Evolutionary conservation across 2,329 filamentous ascomycete species (phyloP), one percentile per base, ranked within the genome.

Genomic region (Periconia macrospinosa): DNA sequence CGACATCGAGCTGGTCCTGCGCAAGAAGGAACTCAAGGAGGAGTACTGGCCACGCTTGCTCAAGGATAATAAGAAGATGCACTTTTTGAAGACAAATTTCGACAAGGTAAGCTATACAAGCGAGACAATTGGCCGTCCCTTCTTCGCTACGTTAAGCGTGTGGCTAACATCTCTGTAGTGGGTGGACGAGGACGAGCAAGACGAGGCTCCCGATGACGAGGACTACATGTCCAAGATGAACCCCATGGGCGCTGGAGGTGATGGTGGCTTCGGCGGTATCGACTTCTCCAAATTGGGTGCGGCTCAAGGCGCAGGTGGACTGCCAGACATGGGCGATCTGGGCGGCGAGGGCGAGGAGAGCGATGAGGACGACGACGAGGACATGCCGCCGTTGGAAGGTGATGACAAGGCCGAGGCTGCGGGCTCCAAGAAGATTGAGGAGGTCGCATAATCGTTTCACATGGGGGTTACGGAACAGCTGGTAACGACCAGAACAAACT

Each of bases 151-250:
- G 30, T 20, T 41, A 42, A 18, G 43, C 3, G 17, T 6, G n/a
- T 17, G n/a, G 41, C 66, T 73, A 66, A 74, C 55, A 30, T 15
- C 33, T 41, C 52, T 56, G 18, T 41, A 87, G 85, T 97, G 92
- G 92, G 90, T 96, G 69, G 92, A 97, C 66, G 91, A 97, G 85
- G 92, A 99, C 73, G 94, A 99, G 85, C 94, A 99, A 81, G 89
- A 97, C 72, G 92, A 91, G 77, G 88, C 85, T 56, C 81, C 85
- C 46, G 91, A 95, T 61, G 92, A 96, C 52, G 92, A 96, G 76
- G 76, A 79, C 63, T 77, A 76, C 71, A 79, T 81, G 76, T 74
- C 69, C 60, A 75, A 76, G 62, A 80, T 80, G 78, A 78, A 77
- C 61, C 76, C 85, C 60, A 89, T 77, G 71, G 72, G 72, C 52